Evolutionary conservation across 306 rosid genomes (phyloP), one percentile per base, ranked within the genome.

Genomic region (Quillaja saponaria): DNA sequence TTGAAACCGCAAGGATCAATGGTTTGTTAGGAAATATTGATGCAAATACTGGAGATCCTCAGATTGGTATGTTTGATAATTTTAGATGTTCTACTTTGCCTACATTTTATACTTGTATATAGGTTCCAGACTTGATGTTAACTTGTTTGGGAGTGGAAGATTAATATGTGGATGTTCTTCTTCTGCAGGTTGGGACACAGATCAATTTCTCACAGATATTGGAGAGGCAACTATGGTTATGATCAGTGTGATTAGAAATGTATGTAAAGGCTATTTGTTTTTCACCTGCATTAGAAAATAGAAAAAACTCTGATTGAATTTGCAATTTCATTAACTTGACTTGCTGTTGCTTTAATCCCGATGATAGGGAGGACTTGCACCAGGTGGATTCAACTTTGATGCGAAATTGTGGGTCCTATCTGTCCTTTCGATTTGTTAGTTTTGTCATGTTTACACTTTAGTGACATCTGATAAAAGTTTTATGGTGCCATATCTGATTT

Each of bases 311-410:
- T 35, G 4, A 13, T 41, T 11, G 10, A 54, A 18, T 31, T 48
- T 14, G 50, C 17, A 33, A 18, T 49, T 37, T 60, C 51, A 62
- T 44, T 44, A 63, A 16, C 58, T 25, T 3, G 38, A 42, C 21
- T 34, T 64, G 11, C 31, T 28, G 13, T 14, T 58, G 41, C 25
- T 18, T 21, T 25, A 34, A 20, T 35, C 9, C 63, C 55, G 28
- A 34, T 73, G 10, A 12, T 39, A 92, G 99, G 91, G 85, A 18
- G 99, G 97, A 55, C 42, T 89, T 52, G 95, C 99, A 64, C 97
- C 95, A 0, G 99, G 99, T 69, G 99, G 99, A 76, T 92, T 92
- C 89, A 92, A 92, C 77, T 92, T 92, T 34, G 99, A 92, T 66
- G 97, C 99, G 1, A 92, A 92, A 87, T 65, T 92, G 97, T 89